Evolutionary conservation across 768 basidiomycete species (phyloP).

Genomic region (Cytidiella melzeri): DNA sequence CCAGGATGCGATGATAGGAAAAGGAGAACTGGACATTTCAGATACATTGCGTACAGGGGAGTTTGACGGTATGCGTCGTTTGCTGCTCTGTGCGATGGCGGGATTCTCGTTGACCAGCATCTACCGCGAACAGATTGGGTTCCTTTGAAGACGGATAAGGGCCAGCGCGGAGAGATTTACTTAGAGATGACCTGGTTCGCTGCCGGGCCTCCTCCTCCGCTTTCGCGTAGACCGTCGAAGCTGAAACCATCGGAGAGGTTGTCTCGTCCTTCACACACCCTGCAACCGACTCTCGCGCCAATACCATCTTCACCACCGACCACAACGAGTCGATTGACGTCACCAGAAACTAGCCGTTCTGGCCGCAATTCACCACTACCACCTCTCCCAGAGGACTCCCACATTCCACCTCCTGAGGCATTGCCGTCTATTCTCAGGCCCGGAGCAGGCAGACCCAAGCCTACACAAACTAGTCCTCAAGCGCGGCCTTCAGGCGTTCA

Average conservation of each 20-base stretch:
- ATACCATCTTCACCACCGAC: conserved; percentile 1
- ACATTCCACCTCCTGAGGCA: neutral
- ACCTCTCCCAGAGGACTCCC: neutral
- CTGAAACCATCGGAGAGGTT: conserved; percentile 22
- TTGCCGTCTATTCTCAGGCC: neutral
- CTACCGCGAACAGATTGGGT: conserved; percentile 77
- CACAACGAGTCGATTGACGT: neutral
- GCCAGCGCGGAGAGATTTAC: conserved; percentile 78
- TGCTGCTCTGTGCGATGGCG: no score
- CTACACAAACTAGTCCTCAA: neutral
- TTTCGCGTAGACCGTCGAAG: conserved; percentile 27
- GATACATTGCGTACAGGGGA: conserved; percentile 81
- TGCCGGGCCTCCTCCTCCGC: conserved; percentile 46
- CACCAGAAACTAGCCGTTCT: neutral
- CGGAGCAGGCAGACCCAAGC: neutral
- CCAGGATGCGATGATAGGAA: conserved; percentile 71
- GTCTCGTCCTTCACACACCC: conserved; percentile 11
- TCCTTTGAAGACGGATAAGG: conserved; percentile 43
- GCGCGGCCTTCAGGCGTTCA: neutral
- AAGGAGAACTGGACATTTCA: conserved; percentile 66
- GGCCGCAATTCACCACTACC: neutral
- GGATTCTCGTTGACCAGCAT: no score
- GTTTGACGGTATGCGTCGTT: conserved; percentile 80
- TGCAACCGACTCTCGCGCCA: neutral
- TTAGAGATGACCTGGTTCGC: conserved; percentile 93